Evolutionary conservation across 768 basidiomycete genomes (phyloP), one percentile per base, ranked within the genome.

Genomic region (Auricularia auricula-judae): DNA sequence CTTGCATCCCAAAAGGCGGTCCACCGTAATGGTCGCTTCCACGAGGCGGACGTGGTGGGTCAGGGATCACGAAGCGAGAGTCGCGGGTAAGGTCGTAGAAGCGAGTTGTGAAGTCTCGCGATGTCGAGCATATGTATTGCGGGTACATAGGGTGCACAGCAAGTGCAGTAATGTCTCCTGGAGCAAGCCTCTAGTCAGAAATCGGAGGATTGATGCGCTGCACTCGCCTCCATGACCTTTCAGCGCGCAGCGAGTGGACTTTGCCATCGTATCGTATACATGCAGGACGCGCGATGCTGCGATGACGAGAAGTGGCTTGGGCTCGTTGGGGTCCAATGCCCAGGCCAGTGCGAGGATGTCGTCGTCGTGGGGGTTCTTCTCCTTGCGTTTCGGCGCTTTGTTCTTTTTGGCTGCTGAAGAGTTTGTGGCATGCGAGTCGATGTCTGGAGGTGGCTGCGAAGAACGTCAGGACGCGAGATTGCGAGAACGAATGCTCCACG

Each of bases 211-310:
- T 23, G 7, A 14, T 59, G 23, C 10, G 29, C 21, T 5, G 34
- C 29, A 18, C 74, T 88, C 89, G 43, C 85, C 86, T 23, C 89
- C 89, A 71, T 91, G 89, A 2, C 87, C 88, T 44, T 86, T 82
- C 47, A 88, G 75, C 66, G 74, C 77, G 5, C 85, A 80, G 2
- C 80, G 64, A 4, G 85, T 66, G 3, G 71, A 70, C 47, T 75
- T 74, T 21, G 70, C 73, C 62, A 73, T 73, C 10, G 81, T 74
- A 67, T 85, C 78, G 70, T 83, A 79, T 16, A 88, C 75, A 69
- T 84, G 84, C 23, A 90, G 67, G 23, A 86, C 68, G 63, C 81
- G 82, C 44, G 79, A 77, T 36, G 78, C 74, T 8, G 85, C 78
- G 66, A 86, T 80, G 34, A 89, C 70, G 33, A 88, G 70, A 18